Evolutionary conservation across 176 grass and related monocot genomes (phyloP).

Genomic region (Eleusine indica): DNA sequence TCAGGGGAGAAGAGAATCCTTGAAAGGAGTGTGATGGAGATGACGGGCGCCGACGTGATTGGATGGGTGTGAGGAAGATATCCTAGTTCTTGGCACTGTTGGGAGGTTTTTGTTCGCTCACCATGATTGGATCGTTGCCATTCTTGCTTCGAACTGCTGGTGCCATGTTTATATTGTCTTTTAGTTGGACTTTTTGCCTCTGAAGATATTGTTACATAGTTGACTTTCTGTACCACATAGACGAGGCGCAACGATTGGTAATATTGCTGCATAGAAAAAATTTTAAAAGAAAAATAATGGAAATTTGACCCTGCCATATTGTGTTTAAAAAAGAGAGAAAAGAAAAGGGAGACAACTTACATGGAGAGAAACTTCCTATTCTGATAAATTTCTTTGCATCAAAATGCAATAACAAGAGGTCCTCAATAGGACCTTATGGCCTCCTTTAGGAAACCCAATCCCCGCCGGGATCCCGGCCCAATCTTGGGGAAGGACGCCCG

Average conservation of each 20-base stretch:
- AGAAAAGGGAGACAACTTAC: not conserved
- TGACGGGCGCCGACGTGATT: constrained; percentile 42
- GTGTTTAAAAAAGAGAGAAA: too few species aligned
- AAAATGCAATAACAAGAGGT: too few species aligned
- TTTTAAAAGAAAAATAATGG: not conserved
- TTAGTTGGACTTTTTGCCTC: not conserved
- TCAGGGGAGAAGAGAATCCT: constrained; percentile 42
- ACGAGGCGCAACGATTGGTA: not conserved
- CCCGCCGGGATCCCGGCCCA: too few species aligned
- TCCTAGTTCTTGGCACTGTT: constrained; percentile 22
- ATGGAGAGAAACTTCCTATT: too few species aligned
- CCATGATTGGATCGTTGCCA: not conserved
- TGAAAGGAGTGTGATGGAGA: constrained; percentile 34
- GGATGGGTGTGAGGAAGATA: not conserved
- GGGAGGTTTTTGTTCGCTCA: constrained; percentile 23
- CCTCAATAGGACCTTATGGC: too few species aligned
- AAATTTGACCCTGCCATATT: not conserved
- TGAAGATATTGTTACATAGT: constrained; percentile 20
- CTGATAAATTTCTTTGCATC: too few species aligned
- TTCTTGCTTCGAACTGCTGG: not conserved
- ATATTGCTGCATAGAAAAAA: not conserved
- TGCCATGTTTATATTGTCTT: not conserved
- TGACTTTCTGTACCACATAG: not conserved
- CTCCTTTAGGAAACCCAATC: too few species aligned
- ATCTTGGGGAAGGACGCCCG: too few species aligned